A percentile compares a stretch with the other conserved stretches of the same genome.
phyloP scores from a whole-genome alignment of 164 flowering plant genomes.

The Vitis riparia region DNA sequence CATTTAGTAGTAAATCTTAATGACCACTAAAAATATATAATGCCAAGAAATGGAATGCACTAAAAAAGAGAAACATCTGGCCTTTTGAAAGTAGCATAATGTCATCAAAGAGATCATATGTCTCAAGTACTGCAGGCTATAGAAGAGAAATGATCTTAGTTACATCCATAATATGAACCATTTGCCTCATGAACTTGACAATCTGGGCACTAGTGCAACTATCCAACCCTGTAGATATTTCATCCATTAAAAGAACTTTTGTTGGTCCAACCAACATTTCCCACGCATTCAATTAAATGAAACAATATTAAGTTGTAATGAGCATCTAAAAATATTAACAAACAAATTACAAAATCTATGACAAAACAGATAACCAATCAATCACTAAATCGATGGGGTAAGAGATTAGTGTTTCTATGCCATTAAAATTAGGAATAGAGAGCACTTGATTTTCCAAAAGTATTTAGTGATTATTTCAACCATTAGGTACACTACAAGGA shows the following conservation, averaged over 20 bases:
- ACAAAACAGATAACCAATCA: background rate
- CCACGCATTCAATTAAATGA: conserved; percentile 29
- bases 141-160: conserved; percentile 50
- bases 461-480: too few species aligned
- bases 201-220: conserved; percentile 60
- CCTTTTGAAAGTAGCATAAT: conserved; percentile 67
- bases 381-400: too few species aligned
- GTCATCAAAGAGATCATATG: conserved; percentile 50
- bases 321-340: background rate
- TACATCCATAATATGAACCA: conserved; percentile 53
- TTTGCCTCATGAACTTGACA: conserved; percentile 46
- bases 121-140: conserved; percentile 51
- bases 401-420: too few species aligned
- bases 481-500: too few species aligned
- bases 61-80: conserved; percentile 12
- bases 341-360: background rate
- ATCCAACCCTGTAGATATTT: conserved; percentile 67
- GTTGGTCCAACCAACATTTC: conserved; percentile 70
- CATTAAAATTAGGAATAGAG: too few species aligned
- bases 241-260: conserved; percentile 57
- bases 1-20: background rate
- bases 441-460: too few species aligned
- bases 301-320: background rate
- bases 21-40: background rate
- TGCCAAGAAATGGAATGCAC: background rate